Evolutionary conservation across 768 basidiomycete species (phyloP).

Genomic region (Panellus pusillus): DNA sequence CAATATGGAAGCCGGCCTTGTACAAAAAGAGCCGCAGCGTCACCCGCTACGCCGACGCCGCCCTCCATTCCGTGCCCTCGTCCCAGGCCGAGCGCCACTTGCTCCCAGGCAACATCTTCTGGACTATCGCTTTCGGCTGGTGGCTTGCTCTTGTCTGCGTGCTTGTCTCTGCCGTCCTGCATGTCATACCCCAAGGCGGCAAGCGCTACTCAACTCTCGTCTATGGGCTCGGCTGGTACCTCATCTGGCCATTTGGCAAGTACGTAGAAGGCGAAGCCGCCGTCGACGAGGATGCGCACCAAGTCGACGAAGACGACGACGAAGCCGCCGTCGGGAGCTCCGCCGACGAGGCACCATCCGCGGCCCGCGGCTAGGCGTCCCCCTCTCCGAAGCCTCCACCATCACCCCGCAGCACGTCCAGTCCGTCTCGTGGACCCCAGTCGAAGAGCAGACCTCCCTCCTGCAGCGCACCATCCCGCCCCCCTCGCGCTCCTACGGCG

Average conservation of each 20-base stretch:
- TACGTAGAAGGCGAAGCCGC: conserved; percentile 84
- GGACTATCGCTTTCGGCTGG: conserved; percentile 90
- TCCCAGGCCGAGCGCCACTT: conserved; percentile 92
- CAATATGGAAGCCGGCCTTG: conserved; percentile 98
- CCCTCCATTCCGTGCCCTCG: conserved; percentile 88
- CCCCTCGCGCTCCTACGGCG: conserved; percentile 70
- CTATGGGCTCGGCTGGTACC: conserved; percentile 93
- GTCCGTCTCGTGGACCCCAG: conserved; percentile 43
- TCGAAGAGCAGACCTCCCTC: conserved; percentile 52
- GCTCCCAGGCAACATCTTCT: conserved; percentile 91
- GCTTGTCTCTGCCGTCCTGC: conserved; percentile 64
- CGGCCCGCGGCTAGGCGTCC: conserved; percentile 24
- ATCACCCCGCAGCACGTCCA: conserved; percentile 39
- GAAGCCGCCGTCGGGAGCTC: conserved; percentile 27
- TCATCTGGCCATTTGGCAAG: conserved; percentile 98
- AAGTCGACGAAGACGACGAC: conserved; percentile 31
- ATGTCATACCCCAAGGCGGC: conserved; percentile 77
- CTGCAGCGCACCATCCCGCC: conserved; percentile 34
- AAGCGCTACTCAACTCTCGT: conserved; percentile 81
- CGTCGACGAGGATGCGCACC: conserved; percentile 35
- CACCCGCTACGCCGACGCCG: conserved; percentile 93
- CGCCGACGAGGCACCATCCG: conserved; percentile 25
- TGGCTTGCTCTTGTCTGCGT: conserved; percentile 82
- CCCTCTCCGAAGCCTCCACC: conserved; percentile 45
- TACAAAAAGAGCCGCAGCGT: conserved; percentile 98